Evolutionary conservation across 768 basidiomycete species (phyloP).

Genomic region (Chalciporus sphaerocephalus): DNA sequence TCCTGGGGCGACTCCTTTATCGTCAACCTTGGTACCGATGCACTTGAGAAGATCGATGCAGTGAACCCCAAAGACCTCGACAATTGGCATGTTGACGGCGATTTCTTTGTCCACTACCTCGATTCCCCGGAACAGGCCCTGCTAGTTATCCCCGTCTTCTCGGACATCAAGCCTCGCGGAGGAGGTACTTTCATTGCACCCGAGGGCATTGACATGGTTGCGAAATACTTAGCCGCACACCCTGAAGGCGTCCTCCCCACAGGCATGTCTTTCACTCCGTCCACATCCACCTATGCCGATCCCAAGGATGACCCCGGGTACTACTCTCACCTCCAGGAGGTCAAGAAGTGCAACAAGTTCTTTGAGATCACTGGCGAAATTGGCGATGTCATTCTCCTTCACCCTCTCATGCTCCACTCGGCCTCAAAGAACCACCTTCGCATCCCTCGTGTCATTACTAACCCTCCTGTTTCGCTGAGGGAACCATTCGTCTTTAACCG

Average conservation of each 20-base stretch:
- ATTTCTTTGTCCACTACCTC: not conserved
- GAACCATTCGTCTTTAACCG: not conserved
- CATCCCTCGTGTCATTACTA: conserved; percentile 1
- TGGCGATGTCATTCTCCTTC: not conserved
- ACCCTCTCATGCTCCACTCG: not conserved
- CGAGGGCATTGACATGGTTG: not conserved
- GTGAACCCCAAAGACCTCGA: not conserved
- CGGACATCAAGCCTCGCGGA: conserved; percentile 1
- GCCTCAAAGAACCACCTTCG: conserved; percentile 1
- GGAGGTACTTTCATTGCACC: not conserved
- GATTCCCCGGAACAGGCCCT: not conserved
- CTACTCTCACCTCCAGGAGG: conserved; percentile 3
- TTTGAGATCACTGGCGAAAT: conserved; percentile 1
- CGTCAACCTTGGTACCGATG: not conserved
- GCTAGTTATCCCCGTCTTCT: not conserved
- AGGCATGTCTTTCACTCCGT: not conserved
- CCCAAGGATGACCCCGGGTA: not conserved
- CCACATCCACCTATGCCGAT: not conserved
- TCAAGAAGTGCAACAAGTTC: not conserved
- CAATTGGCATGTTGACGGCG: not conserved
- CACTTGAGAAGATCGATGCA: not conserved
- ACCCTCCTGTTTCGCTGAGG: not conserved
- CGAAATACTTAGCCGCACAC: conserved; percentile 1
- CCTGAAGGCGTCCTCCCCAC: not conserved
- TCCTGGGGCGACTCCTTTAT: conserved; percentile 1